These are phyloP conservation scores for Blastobotrys terrestris DNA, from an alignment of 805 yeast genomes.

Conservation along the genomic window DNA sequence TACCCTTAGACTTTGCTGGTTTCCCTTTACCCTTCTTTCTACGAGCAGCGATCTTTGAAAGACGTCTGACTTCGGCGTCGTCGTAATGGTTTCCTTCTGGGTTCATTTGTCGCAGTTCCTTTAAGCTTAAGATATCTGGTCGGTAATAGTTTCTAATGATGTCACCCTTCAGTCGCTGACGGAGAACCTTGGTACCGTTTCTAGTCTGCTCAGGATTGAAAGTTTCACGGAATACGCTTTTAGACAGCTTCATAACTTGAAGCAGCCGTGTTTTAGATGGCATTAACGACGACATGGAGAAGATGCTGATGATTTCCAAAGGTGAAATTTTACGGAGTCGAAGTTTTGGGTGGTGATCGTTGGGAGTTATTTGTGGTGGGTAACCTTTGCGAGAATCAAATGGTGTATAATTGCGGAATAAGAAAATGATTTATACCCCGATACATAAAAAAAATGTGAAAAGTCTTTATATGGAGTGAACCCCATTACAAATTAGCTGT, in stretches of 20 bases:
- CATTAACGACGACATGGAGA: neutral
- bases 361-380: neutral
- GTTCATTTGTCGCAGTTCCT: slow-evolving; percentile 13
- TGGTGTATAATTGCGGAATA: neutral
- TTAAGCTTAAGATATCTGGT: slow-evolving; percentile 19
- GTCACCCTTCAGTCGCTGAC: slow-evolving; percentile 29
- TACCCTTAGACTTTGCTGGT: slow-evolving; percentile 21
- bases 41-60: slow-evolving; percentile 17
- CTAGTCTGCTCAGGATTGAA: slow-evolving; percentile 29
- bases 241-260: slow-evolving; percentile 25
- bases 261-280: slow-evolving; percentile 23
- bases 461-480: too few species aligned
- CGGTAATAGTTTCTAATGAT: slow-evolving; percentile 28
- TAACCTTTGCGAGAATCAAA: neutral
- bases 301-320: neutral
- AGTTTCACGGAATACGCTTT: slow-evolving; percentile 27
- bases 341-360: neutral
- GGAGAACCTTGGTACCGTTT: slow-evolving; percentile 31
- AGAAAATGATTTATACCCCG: too few species aligned
- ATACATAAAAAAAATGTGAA: too few species aligned
- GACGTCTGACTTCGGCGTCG: slow-evolving; percentile 15
- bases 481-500: too few species aligned
- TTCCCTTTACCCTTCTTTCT: slow-evolving; percentile 21
- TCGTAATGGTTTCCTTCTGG: slow-evolving; percentile 19
- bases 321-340: neutral